Base-by-base conservation (phyloP, 163 green algal species). In the Scenedesmus sp. region DNA sequence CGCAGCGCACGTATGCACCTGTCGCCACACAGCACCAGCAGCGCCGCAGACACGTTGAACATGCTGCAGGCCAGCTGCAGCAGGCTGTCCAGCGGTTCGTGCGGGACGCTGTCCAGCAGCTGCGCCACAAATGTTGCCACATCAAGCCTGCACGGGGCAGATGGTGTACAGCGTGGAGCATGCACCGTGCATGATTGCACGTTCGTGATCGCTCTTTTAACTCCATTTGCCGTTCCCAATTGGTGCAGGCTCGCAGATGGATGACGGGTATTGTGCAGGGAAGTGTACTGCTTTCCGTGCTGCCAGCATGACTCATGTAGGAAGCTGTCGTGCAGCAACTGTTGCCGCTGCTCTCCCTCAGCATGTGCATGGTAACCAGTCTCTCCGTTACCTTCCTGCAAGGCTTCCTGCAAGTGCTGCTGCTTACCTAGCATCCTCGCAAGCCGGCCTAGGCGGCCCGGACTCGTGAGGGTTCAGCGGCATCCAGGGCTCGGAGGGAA, bases 1-100 rank as follows among this genome's bases (percentile, higher is more conserved):
- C 30, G 37, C 26, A 89, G 43, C 5, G 95, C 91, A 72, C 94
- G 93, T 18, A 96, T 93, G 33, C 90, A 78, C 18, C 92, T 86
- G 30, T 94, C 94, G 33, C 93, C 94, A 80, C 95, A 92, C 30
- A 96, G 70, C 0, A 94, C 93, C 5, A 95, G 65, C 65, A 76
- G 30, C 4, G 65, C 65, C 6, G 65, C 65, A 20, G 65, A 76
- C 65, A 76, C 65, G 30, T 76, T 76, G 65, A 76, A 76, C 65
- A 76, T 76, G 65, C 65, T 76, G 65, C 65, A 40, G 65, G 65
- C 65, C 65, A 76, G 30, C 65, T 76, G 65, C 65, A 76, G 65
- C 65, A 76, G 65, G 30, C 65, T 37, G 30, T 76, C 26, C 65
- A 76, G 65, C 3, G 65, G 65, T 30, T 76, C 65, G 6, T 3